Percentiles rank a stretch among this genome's conserved stretches.
These are phyloP conservation scores for Monascus purpureus DNA, from an alignment of 495 filamentous ascomycete genomes.

Conservation along the genomic window DNA sequence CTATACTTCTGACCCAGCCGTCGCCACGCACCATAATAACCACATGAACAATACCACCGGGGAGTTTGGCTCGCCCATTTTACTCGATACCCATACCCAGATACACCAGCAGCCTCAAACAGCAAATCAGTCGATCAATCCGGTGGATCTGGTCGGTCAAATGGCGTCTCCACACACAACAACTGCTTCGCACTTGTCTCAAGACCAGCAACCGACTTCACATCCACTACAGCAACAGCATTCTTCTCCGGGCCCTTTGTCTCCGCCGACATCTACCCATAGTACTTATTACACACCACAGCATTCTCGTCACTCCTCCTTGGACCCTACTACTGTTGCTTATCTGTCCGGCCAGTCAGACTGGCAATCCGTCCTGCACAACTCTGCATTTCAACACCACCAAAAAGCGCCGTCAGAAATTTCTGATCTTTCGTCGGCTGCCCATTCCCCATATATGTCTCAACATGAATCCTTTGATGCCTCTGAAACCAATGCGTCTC, in stretches of 20 bases:
- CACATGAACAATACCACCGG: not conserved
- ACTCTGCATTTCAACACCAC: conserved; percentile 56
- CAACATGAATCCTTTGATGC: conserved; percentile 70
- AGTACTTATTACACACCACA: conserved; percentile 39
- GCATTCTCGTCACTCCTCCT: conserved; percentile 67
- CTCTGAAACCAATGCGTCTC: conserved; percentile 60
- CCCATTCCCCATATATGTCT: conserved; percentile 64
- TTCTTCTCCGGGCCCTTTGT: conserved; percentile 35
- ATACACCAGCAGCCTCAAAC: conserved; percentile 16
- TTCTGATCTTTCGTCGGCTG: conserved; percentile 76
- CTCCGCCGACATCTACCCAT: conserved; percentile 39
- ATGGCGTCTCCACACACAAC: conserved; percentile 56
- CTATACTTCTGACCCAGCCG: conserved; percentile 21
- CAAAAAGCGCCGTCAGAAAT: conserved; percentile 78
- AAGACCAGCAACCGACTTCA: conserved; percentile 37
- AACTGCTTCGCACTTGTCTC: conserved; percentile 57
- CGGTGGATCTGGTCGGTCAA: conserved; percentile 54
- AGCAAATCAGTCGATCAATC: conserved; percentile 39
- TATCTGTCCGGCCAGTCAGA: conserved; percentile 52
- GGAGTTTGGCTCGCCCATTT: conserved; percentile 12
- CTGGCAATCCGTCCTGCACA: conserved; percentile 53
- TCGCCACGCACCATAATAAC: conserved; percentile 18
- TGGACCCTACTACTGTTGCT: conserved; percentile 65
- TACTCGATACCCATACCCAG: conserved; percentile 35
- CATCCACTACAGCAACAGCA: conserved; percentile 28